A percentile compares a stretch with the other conserved stretches of the same genome.
Evolutionary conservation across 2,329 filamentous ascomycete species (phyloP).

Genomic region (Neonectria coccinea): DNA sequence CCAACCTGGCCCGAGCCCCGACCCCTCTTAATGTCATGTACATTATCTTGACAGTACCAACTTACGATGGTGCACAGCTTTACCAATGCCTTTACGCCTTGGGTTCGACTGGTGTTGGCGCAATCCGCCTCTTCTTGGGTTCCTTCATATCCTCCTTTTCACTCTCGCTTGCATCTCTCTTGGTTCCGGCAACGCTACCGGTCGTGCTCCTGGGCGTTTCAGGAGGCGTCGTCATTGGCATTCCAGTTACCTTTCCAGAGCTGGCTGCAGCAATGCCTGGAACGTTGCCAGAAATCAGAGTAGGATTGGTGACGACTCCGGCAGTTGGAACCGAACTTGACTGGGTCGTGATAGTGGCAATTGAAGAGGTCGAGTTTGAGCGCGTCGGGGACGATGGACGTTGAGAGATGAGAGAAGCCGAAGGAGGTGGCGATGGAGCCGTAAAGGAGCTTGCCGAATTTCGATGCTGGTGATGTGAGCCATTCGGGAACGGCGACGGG

Average conservation of each 20-base stretch:
- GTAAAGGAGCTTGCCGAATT: conserved; percentile 69
- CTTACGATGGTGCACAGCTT: not conserved
- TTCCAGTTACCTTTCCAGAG: conserved; percentile 69
- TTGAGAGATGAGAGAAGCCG: conserved; percentile 69
- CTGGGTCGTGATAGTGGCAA: conserved; percentile 80
- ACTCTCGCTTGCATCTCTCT: conserved; percentile 68
- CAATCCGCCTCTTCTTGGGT: conserved; percentile 77
- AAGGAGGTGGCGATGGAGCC: conserved; percentile 66
- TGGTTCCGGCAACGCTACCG: conserved; percentile 56
- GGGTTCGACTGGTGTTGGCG: conserved; percentile 69
- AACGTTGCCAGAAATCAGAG: conserved; percentile 80
- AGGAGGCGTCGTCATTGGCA: conserved; percentile 89
- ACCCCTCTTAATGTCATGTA: conserved; percentile 28
- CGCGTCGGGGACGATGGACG: conserved; percentile 83
- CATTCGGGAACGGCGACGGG: conserved; percentile 67
- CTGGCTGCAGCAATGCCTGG: conserved; percentile 81
- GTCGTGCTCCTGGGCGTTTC: conserved; percentile 75
- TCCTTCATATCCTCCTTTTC: conserved; percentile 66
- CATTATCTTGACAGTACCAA: conserved; percentile 22
- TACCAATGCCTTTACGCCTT: conserved; percentile 34
- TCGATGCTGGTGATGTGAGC: conserved; percentile 65
- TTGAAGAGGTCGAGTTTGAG: conserved; percentile 87
- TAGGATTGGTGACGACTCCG: conserved; percentile 78
- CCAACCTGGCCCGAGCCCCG: conserved; percentile 21
- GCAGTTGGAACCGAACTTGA: conserved; percentile 57